These are phyloP conservation scores for Teunomyces gatunensis DNA, from an alignment of 805 yeast species.

Conservation along the genomic window DNA sequence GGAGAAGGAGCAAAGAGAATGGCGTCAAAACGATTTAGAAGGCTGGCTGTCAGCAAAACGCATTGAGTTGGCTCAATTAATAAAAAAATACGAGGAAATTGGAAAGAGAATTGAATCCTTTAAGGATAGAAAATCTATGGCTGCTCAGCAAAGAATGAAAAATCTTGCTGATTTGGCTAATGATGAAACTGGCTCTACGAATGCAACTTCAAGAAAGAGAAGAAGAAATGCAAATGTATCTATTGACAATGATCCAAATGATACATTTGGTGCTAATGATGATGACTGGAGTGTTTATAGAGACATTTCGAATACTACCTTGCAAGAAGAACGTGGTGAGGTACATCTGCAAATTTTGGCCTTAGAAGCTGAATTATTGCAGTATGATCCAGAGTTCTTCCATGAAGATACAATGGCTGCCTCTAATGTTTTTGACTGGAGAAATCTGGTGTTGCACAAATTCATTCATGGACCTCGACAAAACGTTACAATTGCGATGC, in stretches of 20 bases:
- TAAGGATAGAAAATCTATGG: constrained; percentile 83
- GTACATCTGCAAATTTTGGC: constrained; percentile 58
- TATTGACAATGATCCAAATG: constrained; percentile 87
- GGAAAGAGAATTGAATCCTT: constrained; percentile 70
- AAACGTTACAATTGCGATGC: constrained; percentile 56
- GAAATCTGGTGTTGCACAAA: constrained; percentile 71
- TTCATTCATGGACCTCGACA: constrained; percentile 90
- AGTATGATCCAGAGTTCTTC: constrained; percentile 81
- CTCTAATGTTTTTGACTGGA: constrained; percentile 76
- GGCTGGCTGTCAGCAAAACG: constrained; percentile 82
- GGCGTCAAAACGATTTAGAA: constrained; percentile 70
- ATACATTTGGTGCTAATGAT: constrained; percentile 92
- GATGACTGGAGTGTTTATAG: constrained; percentile 93
- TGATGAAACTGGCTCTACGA: constrained; percentile 52
- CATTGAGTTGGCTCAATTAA: constrained; percentile 52
- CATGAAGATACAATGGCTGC: constrained; percentile 79
- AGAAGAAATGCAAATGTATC: constrained; percentile 52
- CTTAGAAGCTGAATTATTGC: constrained; percentile 73
- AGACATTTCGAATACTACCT: constrained; percentile 71
- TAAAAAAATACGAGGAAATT: constrained; percentile 64
- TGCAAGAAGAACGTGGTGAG: constrained; percentile 78
- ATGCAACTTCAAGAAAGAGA: constrained; percentile 49
- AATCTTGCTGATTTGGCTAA: constrained; percentile 82
- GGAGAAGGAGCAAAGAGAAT: constrained; percentile 63
- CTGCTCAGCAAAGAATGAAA: constrained; percentile 91